Evolutionary conservation across 352 stramenopile species (phyloP).

Genomic region (Thraustochytrium striatum): DNA sequence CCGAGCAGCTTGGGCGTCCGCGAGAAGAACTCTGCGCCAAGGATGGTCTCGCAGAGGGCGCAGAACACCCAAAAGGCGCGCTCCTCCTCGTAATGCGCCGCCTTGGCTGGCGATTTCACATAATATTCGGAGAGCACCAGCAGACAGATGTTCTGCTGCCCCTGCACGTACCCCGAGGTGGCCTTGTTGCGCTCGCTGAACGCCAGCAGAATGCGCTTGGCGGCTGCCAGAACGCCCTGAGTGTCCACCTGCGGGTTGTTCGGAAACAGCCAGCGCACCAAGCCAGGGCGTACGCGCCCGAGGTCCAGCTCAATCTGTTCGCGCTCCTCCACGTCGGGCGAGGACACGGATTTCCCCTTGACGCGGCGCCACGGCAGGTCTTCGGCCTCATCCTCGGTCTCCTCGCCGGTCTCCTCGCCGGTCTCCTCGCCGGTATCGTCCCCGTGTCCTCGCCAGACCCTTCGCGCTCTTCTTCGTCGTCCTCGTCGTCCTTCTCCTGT

Average conservation of each 20-base stretch:
- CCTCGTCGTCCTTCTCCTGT: not conserved
- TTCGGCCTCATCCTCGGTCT: not conserved
- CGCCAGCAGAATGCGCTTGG: not conserved
- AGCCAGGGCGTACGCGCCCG: not conserved
- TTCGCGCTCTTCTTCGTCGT: too few relatives aligned
- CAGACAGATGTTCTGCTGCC: not conserved
- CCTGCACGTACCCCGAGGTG: constrained; percentile 26
- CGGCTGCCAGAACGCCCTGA: not conserved
- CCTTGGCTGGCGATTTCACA: not conserved
- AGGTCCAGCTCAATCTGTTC: constrained; percentile 14
- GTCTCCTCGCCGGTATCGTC: not conserved
- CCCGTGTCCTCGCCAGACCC: not conserved
- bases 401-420: not conserved
- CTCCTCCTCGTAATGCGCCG: constrained; percentile 37
- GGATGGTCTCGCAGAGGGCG: constrained; percentile 39
- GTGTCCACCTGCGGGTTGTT: not conserved
- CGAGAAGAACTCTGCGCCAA: not conserved
- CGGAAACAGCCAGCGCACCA: not conserved
- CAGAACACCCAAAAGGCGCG: constrained; percentile 51
- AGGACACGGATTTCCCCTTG: not conserved
- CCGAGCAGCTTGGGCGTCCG: not conserved
- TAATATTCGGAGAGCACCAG: constrained; percentile 17
- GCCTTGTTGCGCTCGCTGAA: not conserved
- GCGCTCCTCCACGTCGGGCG: not conserved
- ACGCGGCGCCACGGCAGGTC: not conserved